Conservation (phyloP, 139 green algal species). For the Volvox africanus region DNA sequence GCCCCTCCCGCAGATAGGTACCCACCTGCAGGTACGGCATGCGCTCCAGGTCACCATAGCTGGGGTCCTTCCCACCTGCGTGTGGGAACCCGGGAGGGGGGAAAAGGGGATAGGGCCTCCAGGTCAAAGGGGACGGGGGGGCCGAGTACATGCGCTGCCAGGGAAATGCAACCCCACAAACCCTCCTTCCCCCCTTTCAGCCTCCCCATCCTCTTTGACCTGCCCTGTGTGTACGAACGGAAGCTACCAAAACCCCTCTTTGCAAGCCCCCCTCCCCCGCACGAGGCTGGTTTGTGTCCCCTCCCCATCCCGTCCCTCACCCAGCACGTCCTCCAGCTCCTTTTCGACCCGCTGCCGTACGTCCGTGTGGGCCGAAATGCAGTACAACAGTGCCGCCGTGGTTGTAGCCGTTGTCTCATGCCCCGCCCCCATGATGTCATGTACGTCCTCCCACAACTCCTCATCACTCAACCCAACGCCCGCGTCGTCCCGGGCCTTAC, state of each 20-base stretch:
- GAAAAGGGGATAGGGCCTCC: not conserved
- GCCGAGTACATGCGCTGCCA: not conserved
- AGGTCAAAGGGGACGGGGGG: conserved; percentile 27
- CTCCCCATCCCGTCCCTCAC: conserved; percentile 30
- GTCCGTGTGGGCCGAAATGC: conserved; percentile 68
- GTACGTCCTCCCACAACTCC: conserved; percentile 76
- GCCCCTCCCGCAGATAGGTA: not conserved
- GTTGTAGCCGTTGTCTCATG: conserved; percentile 84
- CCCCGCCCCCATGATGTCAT: conserved; percentile 78
- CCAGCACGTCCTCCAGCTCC: conserved; percentile 70
- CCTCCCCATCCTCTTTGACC: not conserved
- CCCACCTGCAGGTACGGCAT: conserved; percentile 43
- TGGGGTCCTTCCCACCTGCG: conserved; percentile 10
- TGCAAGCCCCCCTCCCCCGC: too few species aligned
- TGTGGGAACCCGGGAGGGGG: not conserved
- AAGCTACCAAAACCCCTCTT: too few species aligned
- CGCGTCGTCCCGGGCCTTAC: conserved; percentile 64
- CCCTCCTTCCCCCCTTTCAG: not conserved
- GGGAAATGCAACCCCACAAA: too few species aligned
- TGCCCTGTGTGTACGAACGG: too few species aligned
- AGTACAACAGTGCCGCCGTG: conserved; percentile 72
- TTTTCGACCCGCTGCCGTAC: conserved; percentile 61
- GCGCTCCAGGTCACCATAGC: conserved; percentile 48
- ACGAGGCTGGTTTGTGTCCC: too few species aligned
- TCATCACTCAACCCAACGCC: conserved; percentile 69